Conservation (phyloP, 495 filamentous ascomycete genomes). For the Corynascus novoguineensis region DNA sequence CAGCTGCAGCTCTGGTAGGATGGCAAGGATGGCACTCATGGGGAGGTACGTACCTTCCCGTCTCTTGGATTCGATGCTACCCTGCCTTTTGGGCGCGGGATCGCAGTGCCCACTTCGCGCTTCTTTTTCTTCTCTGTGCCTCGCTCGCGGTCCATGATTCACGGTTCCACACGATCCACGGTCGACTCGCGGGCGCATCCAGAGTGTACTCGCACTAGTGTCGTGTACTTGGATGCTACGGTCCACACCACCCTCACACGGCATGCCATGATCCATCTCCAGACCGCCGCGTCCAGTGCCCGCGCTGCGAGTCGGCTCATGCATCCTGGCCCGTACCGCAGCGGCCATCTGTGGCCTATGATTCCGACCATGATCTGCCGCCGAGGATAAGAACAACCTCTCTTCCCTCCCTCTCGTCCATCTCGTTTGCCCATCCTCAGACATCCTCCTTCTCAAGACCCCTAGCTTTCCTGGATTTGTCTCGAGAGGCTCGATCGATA, state of each 20-base stretch:
- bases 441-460: constrained; percentile 22
- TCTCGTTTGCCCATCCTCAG: constrained; percentile 27
- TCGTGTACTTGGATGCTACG: not conserved
- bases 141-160: constrained; percentile 19
- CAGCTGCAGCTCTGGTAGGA: constrained; percentile 25
- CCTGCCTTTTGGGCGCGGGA: constrained; percentile 6
- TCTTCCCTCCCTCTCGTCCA: constrained; percentile 33
- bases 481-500: constrained; percentile 25
- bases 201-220: not conserved
- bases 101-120: constrained; percentile 12
- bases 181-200: not conserved
- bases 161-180: constrained; percentile 5
- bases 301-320: constrained; percentile 21
- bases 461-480: constrained; percentile 22
- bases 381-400: constrained; percentile 34
- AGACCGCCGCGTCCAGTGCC: constrained; percentile 22
- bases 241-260: no score
- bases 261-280: constrained; percentile 10
- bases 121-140: not conserved
- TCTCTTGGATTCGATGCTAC: not conserved
- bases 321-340: constrained; percentile 30
- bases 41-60: constrained; percentile 19
- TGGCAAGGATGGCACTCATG: not conserved
- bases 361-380: constrained; percentile 21
- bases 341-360: constrained; percentile 38